Evolutionary conservation across 1,139 yeast genomes (phyloP).

Genomic region (Pichia sp.): DNA sequence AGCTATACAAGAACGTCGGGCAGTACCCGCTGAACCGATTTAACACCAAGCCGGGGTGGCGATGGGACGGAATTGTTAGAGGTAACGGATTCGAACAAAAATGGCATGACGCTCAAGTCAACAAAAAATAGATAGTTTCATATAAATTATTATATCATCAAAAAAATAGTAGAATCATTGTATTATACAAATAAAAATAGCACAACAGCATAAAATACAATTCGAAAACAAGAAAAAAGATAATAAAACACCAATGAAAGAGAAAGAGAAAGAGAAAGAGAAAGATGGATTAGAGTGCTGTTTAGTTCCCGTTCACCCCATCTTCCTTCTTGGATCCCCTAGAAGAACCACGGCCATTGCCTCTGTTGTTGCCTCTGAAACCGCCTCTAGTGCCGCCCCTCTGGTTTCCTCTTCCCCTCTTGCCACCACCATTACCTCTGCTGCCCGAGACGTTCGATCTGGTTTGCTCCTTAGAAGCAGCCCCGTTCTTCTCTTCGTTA

Average conservation of each 20-base stretch:
- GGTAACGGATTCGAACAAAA: conserved; percentile 82
- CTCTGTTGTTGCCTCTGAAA: conserved; percentile 1
- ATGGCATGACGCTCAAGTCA: conserved; percentile 49
- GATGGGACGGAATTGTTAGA: conserved; percentile 94
- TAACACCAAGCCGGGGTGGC: conserved; percentile 67
- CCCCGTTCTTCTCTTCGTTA: not conserved
- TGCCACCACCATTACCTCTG: not conserved
- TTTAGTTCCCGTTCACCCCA: not conserved
- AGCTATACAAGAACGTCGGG: conserved; percentile 41
- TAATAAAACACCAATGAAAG: not conserved
- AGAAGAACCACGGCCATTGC: not conserved
- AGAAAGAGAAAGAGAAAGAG: not conserved
- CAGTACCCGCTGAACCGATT: conserved; percentile 66
- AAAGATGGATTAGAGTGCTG: not conserved
- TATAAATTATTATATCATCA: not conserved
- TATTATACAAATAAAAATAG: not conserved
- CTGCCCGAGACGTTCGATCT: not conserved
- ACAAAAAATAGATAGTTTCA: not conserved
- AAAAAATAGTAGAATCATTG: not conserved
- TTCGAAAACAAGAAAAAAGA: not conserved
- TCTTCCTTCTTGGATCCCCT: conserved; percentile 2
- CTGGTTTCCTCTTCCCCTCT: not conserved
- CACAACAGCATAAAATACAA: not conserved
- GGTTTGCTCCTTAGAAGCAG: not conserved
- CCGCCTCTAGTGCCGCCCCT: conserved; percentile 7